Percentiles rank a stretch among this genome's conserved stretches.
Conservation (phyloP, 768 basidiomycete genomes). For the Boletus pseudo-olivaceus region DNA sequence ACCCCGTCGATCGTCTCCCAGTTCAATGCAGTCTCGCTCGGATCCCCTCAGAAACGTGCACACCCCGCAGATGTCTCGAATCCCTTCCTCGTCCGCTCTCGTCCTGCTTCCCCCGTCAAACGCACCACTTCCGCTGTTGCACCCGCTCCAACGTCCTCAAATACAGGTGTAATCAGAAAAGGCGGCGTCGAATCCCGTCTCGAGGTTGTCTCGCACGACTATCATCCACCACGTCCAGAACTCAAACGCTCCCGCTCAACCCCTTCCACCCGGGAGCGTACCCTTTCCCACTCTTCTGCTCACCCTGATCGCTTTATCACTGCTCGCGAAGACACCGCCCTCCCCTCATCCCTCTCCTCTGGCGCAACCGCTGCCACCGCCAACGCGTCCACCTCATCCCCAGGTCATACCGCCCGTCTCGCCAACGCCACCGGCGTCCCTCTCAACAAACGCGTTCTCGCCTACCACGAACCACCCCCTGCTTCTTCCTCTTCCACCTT, state of each 20-base stretch:
- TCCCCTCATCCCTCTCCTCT: constrained; percentile 64
- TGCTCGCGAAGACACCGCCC: constrained; percentile 47
- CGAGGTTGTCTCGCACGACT: constrained; percentile 75
- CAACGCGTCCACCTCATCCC: constrained; percentile 51
- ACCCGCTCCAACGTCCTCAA: constrained; percentile 48
- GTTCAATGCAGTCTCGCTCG: constrained; percentile 36
- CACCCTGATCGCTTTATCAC: constrained; percentile 73
- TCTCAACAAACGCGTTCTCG: constrained; percentile 76
- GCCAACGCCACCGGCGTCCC: constrained; percentile 74
- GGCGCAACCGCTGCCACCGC: constrained; percentile 40
- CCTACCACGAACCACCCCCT: constrained; percentile 86
- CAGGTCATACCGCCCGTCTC: constrained; percentile 75
- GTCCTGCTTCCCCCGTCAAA: constrained; percentile 65
- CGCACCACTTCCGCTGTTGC: constrained; percentile 48
- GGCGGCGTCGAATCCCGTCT: constrained; percentile 76
- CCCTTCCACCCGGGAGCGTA: constrained; percentile 47
- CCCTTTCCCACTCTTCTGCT: constrained; percentile 37
- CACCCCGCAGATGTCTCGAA: constrained; percentile 52
- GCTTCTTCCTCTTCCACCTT: constrained; percentile 71
- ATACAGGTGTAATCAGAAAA: constrained; percentile 71
- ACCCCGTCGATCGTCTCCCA: constrained; percentile 42
- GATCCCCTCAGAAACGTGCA: constrained; percentile 29
- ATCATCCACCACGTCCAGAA: constrained; percentile 60
- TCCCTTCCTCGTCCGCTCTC: constrained; percentile 57
- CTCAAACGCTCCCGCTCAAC: constrained; percentile 73